Evolutionary conservation across 257 asterid species (phyloP), one percentile per base, ranked within the genome.

Genomic region (Fraxinus anomala): DNA sequence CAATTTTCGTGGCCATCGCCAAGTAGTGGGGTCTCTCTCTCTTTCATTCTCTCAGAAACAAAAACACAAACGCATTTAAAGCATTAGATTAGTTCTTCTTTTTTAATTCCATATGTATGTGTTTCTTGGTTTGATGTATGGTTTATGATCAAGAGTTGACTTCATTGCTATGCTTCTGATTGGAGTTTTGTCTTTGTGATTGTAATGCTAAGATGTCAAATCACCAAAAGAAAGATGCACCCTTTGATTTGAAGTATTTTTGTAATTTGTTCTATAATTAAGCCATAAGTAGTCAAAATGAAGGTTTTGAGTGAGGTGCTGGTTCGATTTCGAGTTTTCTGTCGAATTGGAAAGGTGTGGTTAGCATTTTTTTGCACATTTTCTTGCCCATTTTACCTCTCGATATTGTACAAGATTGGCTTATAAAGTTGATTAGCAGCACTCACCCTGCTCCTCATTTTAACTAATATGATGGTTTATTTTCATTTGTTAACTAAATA

Each of bases 11-110:
- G 98, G 98, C 36, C 92, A 89, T 78, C 98, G 98, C 69, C 97
- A 89, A 85, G 98, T 93, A 70, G 98, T 93, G 56, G 98, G 98
- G 98, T 93, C 5, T 28, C 84, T 82, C 63, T 76, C 66, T 39
- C 44, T 66, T 31, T 75, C 73, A 67, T 70, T 69, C 69, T 70
- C 56, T 24, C 34, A 33, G 24, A 24, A 12, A 8, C 63, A 34
- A 36, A 21, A 36, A 56, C 36, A 40, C 47, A 14, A 0, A 19
- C 19, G 13, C 63, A 24, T 54, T 28, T n/a, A 40, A 6, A 10
- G 14, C 34, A 44, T 44, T 39, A 9, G n/a, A 68, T 30, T 68
- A 31, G 12, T 36, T n/a, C 30, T 4, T 70, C 1, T 10, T 37
- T 8, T 39, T 37, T 70, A 19, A n/a, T 26, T 26, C 5, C 19